Percentiles rank a stretch among this genome's conserved stretches.
Evolutionary conservation across 768 basidiomycete genomes (phyloP).

Genomic region (Cyathus striatus): DNA sequence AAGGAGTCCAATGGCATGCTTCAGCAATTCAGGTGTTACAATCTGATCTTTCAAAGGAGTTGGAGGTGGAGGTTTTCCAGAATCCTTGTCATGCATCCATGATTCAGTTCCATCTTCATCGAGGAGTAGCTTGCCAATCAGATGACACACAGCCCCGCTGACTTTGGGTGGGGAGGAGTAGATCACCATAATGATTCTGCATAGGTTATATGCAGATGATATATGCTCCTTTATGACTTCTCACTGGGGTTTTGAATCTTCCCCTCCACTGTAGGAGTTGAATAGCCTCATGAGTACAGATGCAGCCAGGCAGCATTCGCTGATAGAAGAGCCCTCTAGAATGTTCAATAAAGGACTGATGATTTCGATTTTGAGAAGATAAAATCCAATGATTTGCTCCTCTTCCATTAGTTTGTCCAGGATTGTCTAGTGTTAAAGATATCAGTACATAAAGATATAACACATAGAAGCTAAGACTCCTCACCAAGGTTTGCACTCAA

Average conservation of each 20-base stretch:
- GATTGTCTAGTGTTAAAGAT: conserved; percentile 3
- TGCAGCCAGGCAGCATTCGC: conserved; percentile 4
- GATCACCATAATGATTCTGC: conserved; percentile 6
- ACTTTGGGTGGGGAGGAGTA: conserved; percentile 1
- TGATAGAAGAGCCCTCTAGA: conserved; percentile 4
- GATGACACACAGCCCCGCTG: conserved; percentile 4
- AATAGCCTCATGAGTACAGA: conserved; percentile 8
- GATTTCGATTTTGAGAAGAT: conserved; percentile 7
- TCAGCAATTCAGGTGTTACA: conserved; percentile 8
- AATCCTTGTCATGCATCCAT: conserved; percentile 8
- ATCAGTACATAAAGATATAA: not conserved
- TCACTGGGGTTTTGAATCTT: conserved; percentile 2
- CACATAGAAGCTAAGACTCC: not conserved
- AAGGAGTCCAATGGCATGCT: conserved; percentile 6
- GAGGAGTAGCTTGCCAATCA: conserved; percentile 8
- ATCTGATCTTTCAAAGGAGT: conserved; percentile 12
- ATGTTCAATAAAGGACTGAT: conserved; percentile 7
- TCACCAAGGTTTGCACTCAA: conserved; percentile 5
- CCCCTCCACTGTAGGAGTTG: conserved; percentile 8
- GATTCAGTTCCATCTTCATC: conserved; percentile 9
- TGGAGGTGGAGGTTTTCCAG: conserved; percentile 6
- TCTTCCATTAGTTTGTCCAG: conserved; percentile 9
- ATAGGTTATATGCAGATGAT: conserved; percentile 4
- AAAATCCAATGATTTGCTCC: conserved; percentile 9
- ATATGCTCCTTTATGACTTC: conserved; percentile 3